Evolutionary conservation across 257 asterid genomes (phyloP), one percentile per base, ranked within the genome.

Genomic region (Lavandula angustifolia): DNA sequence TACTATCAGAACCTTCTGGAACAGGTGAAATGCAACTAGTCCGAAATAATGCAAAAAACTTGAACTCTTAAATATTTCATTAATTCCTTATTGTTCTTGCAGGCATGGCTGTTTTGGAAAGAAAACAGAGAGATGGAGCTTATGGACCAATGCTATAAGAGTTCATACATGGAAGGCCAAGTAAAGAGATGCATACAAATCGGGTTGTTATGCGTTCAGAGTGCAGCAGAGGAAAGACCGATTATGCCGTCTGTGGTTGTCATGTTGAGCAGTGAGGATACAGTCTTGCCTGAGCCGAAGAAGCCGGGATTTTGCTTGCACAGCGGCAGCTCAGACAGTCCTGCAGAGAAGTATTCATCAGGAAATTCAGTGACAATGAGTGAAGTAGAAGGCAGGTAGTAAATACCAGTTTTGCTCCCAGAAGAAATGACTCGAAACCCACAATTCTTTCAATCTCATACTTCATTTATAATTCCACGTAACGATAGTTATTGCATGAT

Each of bases 61-160:
- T 22, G 27, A 0, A 22, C 27, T 22, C 2, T 22, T 22, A n/a
- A 37, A 41, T n/a, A n/a, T n/a, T n/a, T n/a, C n/a, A n/a, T n/a
- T n/a, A n/a, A n/a, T n/a, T n/a, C n/a, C n/a, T n/a, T n/a, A n/a
- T n/a, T n/a, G n/a, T n/a, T n/a, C n/a, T 29, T 27, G 33, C 65
- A 60, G 65, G 65, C 53, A 64, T 71, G 62, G 76, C 59, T 37
- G 4, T 56, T 35, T 1, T 71, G 71, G 18, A 64, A 27, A 5
- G 76, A 71, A 47, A 52, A 54, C 8, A 56, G 62, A 9, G 67
- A 16, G n/a, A 0, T 71, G 67, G 76, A 71, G 6, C 12, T 71
- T 57, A 71, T 71, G 76, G 71, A 71, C 56, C 55, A 61, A 31
- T 71, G 71, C 51, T 64, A 41, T 27, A 71, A 64, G 6, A 1